These are phyloP conservation scores for Vicia villosa DNA, from an alignment of 306 rosid species.

Conservation along the genomic window DNA sequence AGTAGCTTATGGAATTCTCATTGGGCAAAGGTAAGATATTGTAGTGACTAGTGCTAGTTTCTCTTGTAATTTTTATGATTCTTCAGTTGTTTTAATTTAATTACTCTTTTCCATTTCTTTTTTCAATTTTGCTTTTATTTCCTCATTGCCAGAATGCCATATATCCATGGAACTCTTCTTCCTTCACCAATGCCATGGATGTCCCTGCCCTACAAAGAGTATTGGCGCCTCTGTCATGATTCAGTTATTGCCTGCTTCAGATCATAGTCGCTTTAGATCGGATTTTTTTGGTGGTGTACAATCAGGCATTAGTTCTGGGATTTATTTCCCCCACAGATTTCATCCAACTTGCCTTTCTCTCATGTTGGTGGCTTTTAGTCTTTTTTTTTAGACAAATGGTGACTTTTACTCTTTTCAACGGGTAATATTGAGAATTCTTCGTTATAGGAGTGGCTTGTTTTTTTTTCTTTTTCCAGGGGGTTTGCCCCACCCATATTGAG, in stretches of 20 bases:
- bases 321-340: constrained; percentile 20
- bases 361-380: neutral
- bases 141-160: constrained; percentile 54
- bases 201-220: constrained; percentile 70
- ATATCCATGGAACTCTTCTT: constrained; percentile 52
- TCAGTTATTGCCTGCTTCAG: constrained; percentile 60
- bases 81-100: constrained; percentile 5
- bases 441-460: neutral
- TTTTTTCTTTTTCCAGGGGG: neutral
- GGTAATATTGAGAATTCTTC: constrained; percentile 33
- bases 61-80: constrained; percentile 16
- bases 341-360: constrained; percentile 24
- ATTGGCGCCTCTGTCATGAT: constrained; percentile 74
- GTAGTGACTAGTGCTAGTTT: constrained; percentile 10
- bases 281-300: neutral
- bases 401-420: neutral
- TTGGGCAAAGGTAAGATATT: constrained; percentile 67
- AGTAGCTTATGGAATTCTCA: constrained; percentile 69
- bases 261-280: constrained; percentile 21
- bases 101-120: neutral
- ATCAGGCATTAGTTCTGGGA: constrained; percentile 13
- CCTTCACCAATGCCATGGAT: constrained; percentile 86
- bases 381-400: neutral
- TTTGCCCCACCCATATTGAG: constrained; percentile 15
- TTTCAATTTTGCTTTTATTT: neutral